These are phyloP conservation scores for Lunasporangiospora selenospora DNA, from an alignment of 192 early-diverging fungal genomes.

Conservation along the genomic window DNA sequence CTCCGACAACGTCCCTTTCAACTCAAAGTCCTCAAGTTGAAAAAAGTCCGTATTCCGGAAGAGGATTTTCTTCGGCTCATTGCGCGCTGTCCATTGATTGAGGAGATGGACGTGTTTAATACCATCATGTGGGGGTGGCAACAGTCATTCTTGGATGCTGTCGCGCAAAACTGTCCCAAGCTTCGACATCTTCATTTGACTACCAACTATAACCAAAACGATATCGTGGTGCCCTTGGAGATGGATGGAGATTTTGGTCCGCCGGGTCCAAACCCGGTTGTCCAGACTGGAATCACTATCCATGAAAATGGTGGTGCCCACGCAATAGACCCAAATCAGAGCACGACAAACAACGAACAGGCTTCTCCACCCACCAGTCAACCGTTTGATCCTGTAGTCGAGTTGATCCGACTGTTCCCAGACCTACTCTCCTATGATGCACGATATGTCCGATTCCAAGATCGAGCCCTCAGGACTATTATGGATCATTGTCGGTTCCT, in stretches of 20 bases:
- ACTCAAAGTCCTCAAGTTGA: slow-evolving; percentile 13
- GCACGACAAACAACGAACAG: no score
- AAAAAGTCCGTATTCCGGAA: slow-evolving; percentile 14
- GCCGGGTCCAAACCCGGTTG: not conserved
- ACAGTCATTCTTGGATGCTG: not conserved
- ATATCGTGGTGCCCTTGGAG: not conserved
- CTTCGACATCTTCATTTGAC: slow-evolving; percentile 16
- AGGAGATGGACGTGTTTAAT: slow-evolving; percentile 25
- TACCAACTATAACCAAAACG: slow-evolving; percentile 14
- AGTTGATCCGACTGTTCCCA: slow-evolving; percentile 14
- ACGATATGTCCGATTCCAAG: slow-evolving; percentile 21
- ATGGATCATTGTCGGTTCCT: slow-evolving; percentile 7
- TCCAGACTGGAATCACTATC: slow-evolving; percentile 4
- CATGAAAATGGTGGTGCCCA: no score
- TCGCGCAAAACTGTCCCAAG: slow-evolving; percentile 10
- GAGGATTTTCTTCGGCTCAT: slow-evolving; percentile 7
- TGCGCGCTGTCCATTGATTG: not conserved
- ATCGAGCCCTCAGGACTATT: slow-evolving; percentile 6
- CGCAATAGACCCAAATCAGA: no score
- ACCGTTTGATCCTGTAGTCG: slow-evolving; percentile 9
- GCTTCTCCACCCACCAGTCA: no score
- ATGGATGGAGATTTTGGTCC: not conserved
- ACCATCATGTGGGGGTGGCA: slow-evolving; percentile 16
- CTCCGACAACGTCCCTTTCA: slow-evolving; percentile 4
- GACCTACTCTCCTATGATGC: slow-evolving; percentile 15